Conservation (phyloP, 805 yeast species). For the Candida pseudoglaebosa region DNA sequence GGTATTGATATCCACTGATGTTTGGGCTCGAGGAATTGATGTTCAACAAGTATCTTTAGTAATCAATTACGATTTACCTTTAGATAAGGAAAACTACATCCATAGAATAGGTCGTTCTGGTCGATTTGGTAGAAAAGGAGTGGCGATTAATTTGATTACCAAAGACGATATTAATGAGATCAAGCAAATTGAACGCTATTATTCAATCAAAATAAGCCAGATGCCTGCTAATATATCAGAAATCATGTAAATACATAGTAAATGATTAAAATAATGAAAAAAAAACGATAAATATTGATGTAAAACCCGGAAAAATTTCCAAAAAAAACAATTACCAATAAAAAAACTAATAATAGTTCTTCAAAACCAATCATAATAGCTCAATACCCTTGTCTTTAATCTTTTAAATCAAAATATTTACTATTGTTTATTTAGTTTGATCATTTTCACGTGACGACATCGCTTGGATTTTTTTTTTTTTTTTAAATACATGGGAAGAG, state of each 20-base stretch:
- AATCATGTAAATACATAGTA: slow-evolving; percentile 13
- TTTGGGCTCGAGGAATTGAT: slow-evolving; percentile 98
- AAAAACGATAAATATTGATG: no score
- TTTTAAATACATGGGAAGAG: no score
- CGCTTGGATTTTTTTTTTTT: slow-evolving; percentile 2
- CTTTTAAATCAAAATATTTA: no score
- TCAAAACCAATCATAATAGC: no score
- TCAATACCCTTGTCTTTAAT: no score
- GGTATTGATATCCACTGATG: slow-evolving; percentile 92
- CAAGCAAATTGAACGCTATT: slow-evolving; percentile 71
- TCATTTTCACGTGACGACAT: slow-evolving; percentile 4
- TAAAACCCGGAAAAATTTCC: no score
- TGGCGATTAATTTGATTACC: slow-evolving; percentile 91
- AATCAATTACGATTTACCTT: slow-evolving; percentile 91
- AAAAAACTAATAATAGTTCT: no score
- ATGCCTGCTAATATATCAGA: slow-evolving; percentile 72
- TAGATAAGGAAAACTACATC: slow-evolving; percentile 90
- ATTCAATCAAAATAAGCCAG: slow-evolving; percentile 70
- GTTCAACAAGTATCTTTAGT: slow-evolving; percentile 97
- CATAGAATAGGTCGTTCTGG: slow-evolving; percentile 99
- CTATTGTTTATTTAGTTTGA: no score
- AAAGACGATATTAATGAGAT: slow-evolving; percentile 69
- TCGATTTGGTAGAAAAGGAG: slow-evolving; percentile 98
- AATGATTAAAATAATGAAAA: no score
- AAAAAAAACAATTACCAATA: no score